Percentiles rank a stretch among this genome's conserved stretches.
phyloP scores from a whole-genome alignment of 169 alveolate genomes.

The Plasmodium vivax region DNA sequence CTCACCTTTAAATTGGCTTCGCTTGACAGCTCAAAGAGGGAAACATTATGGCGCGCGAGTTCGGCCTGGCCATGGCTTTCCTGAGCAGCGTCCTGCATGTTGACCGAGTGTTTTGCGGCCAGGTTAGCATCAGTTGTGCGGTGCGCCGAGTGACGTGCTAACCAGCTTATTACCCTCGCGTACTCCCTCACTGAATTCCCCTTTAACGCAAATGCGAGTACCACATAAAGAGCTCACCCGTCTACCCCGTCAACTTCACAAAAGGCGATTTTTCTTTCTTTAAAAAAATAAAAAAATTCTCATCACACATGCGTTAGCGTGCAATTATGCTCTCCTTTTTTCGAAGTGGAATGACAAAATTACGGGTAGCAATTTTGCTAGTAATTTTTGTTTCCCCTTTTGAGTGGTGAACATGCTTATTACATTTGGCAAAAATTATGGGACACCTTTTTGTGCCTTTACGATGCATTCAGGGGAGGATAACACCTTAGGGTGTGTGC shows the following conservation, averaged over 20 bases:
- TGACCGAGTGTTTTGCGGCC: neutral
- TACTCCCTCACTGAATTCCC: neutral
- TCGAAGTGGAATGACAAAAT: neutral
- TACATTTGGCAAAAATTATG: neutral
- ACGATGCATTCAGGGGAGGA: neutral
- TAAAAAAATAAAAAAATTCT: neutral
- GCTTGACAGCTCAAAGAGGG: constrained; percentile 31
- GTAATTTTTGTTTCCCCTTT: neutral
- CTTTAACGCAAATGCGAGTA: neutral
- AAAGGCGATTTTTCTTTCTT: neutral
- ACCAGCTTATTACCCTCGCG: neutral
- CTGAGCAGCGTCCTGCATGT: neutral
- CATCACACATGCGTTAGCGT: neutral
- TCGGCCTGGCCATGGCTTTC: neutral
- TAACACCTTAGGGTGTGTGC: neutral
- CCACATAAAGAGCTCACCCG: neutral
- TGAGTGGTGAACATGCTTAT: neutral
- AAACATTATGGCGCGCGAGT: neutral
- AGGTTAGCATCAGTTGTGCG: too few relatives aligned
- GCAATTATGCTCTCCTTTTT: neutral
- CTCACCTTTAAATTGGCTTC: constrained; percentile 43
- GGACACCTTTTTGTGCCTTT: neutral
- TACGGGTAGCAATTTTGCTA: neutral
- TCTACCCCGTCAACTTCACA: neutral
- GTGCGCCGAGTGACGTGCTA: neutral